Conservation (phyloP, 1,284 basidiomycete species). For the Xerocomus nothofagi region DNA sequence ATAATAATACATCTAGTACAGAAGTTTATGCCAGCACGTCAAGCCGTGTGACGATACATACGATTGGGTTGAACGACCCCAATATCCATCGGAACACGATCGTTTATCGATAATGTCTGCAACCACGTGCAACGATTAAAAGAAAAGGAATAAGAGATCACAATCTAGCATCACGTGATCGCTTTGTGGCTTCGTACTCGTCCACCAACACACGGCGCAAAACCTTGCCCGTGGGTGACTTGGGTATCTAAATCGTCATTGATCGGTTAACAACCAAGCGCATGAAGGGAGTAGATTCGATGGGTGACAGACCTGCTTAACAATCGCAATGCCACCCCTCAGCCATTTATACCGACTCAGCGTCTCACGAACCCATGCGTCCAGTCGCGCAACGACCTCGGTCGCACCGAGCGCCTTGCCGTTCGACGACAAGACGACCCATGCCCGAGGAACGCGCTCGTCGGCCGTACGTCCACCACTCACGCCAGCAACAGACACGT, state of each 20-base stretch:
- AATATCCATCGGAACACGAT: no score
- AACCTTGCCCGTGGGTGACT: conserved; percentile 69
- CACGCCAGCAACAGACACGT: conserved; percentile 70
- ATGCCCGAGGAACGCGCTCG: conserved; percentile 70
- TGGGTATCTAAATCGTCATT: conserved; percentile 54
- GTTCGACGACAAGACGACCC: conserved; percentile 61
- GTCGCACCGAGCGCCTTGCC: conserved; percentile 50
- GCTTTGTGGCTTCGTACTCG: conserved; percentile 46
- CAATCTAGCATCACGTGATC: conserved; percentile 18
- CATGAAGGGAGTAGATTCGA: no score
- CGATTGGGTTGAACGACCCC: no score
- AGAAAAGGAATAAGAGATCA: neutral
- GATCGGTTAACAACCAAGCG: no score
- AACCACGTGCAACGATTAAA: neutral
- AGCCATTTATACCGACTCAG: conserved; percentile 73
- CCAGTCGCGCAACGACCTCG: conserved; percentile 47
- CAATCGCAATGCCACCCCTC: conserved; percentile 65
- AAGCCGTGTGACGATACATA: no score
- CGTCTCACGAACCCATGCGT: conserved; percentile 58
- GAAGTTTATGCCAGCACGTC: no score
- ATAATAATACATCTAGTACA: no score
- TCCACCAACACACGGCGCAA: conserved; percentile 59
- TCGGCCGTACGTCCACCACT: conserved; percentile 63
- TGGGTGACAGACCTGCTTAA: conserved; percentile 49
- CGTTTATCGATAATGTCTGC: no score